These are phyloP conservation scores for Saksenaea vasiformis DNA, from an alignment of 371 early-diverging fungal genomes.

Conservation along the genomic window DNA sequence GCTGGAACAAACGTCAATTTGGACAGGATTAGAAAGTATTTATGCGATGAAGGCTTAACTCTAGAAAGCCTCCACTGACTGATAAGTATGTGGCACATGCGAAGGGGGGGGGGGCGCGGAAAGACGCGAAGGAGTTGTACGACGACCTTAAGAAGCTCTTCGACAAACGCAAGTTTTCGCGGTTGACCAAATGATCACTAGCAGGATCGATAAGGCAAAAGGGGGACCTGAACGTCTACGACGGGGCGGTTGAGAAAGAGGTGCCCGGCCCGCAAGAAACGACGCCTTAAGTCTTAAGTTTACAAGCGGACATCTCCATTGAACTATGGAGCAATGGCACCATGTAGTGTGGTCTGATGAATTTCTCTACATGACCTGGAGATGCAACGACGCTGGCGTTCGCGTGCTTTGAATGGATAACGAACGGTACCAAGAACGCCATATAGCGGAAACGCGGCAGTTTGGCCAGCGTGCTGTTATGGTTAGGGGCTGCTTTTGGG, in stretches of 20 bases:
- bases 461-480: conserved; percentile 3
- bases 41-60: background rate
- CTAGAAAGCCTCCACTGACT: too few species aligned
- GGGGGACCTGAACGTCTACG: too few species aligned
- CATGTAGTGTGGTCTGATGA: background rate
- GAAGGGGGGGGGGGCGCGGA: too few species aligned
- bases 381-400: background rate
- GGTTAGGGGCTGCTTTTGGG: conserved; percentile 2
- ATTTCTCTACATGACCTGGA: background rate
- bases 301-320: background rate
- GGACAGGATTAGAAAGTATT: background rate
- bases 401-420: background rate
- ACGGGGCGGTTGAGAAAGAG: too few species aligned
- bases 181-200: too few species aligned
- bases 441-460: background rate
- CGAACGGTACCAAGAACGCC: background rate
- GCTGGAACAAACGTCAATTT: background rate
- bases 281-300: too few species aligned
- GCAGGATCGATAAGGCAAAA: too few species aligned
- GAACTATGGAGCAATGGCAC: background rate
- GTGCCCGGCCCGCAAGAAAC: too few species aligned
- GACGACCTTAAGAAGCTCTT: too few species aligned
- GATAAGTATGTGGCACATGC: too few species aligned
- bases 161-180: too few species aligned
- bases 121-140: too few species aligned